These are phyloP conservation scores for Phoma sp. DNA, from an alignment of 2,329 filamentous ascomycete genomes.

Conservation along the genomic window DNA sequence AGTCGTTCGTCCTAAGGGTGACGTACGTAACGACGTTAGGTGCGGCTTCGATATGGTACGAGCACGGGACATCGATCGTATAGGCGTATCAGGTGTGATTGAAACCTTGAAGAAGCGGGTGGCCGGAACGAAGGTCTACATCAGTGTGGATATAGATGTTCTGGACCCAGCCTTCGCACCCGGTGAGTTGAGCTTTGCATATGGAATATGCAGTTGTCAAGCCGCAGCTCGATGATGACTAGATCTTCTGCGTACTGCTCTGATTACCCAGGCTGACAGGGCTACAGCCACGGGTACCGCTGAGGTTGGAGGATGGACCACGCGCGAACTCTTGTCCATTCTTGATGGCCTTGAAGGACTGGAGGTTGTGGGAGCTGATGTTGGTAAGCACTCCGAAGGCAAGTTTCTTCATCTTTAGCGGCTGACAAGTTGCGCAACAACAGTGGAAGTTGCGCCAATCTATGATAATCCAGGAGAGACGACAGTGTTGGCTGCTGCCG, in stretches of 20 bases:
- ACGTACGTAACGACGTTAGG: constrained; percentile 62
- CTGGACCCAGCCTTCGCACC: constrained; percentile 62
- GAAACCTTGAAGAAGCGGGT: constrained; percentile 59
- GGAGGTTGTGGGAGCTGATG: constrained; percentile 65
- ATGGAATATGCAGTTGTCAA: not conserved
- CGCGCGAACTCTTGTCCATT: constrained; percentile 64
- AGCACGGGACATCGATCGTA: constrained; percentile 61
- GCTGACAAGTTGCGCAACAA: constrained; percentile 6
- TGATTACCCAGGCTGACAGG: not conserved
- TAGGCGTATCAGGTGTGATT: constrained; percentile 57
- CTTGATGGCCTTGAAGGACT: constrained; percentile 65
- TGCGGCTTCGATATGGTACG: constrained; percentile 66
- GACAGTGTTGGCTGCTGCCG: constrained; percentile 62
- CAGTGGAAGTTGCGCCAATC: constrained; percentile 66
- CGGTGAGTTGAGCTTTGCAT: constrained; percentile 44
- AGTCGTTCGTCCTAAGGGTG: constrained; percentile 56
- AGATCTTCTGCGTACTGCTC: not conserved
- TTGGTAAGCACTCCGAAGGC: constrained; percentile 47
- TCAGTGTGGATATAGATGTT: constrained; percentile 64
- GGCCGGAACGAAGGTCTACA: constrained; percentile 60
- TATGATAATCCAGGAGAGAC: constrained; percentile 68
- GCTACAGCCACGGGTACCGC: constrained; percentile 62
- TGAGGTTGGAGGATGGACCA: constrained; percentile 68
- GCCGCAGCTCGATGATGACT: not conserved
- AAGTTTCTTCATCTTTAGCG: not conserved